These are phyloP conservation scores for Rhododendron kiyosumense DNA, from an alignment of 148 eudicot genomes.

Conservation along the genomic window DNA sequence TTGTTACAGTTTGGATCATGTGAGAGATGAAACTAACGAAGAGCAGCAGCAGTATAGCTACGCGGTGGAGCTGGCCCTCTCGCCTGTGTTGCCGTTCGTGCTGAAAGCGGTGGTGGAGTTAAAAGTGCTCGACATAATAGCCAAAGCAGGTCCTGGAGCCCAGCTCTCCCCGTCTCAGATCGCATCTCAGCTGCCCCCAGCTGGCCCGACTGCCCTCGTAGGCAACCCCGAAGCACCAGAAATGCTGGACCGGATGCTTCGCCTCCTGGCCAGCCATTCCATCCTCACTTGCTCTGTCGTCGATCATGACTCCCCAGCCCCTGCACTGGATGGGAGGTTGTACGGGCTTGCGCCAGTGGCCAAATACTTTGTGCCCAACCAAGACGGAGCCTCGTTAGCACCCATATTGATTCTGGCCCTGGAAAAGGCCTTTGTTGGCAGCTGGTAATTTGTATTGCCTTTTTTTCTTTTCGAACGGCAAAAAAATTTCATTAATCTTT, in stretches of 20 bases:
- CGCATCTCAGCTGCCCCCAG: slow-evolving; percentile 7
- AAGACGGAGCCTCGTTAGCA: slow-evolving; percentile 35
- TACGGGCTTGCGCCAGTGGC: slow-evolving; percentile 30
- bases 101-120: slow-evolving; percentile 19
- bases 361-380: slow-evolving; percentile 26
- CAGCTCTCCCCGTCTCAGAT: slow-evolving; percentile 27
- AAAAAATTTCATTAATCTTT: too few species aligned
- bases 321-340: not conserved
- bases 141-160: slow-evolving; percentile 17
- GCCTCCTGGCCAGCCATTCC: slow-evolving; percentile 27
- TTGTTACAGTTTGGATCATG: not conserved
- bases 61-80: slow-evolving; percentile 14
- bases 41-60: not conserved
- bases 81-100: slow-evolving; percentile 13
- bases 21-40: not conserved
- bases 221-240: slow-evolving; percentile 30
- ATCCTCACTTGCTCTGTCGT: slow-evolving; percentile 15
- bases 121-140: slow-evolving; percentile 29
- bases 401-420: slow-evolving; percentile 19
- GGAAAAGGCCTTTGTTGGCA: slow-evolving; percentile 31
- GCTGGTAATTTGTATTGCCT: slow-evolving; percentile 23
- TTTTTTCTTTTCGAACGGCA: too few species aligned
- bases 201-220: not conserved
- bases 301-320: not conserved
- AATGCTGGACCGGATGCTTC: slow-evolving; percentile 41